A percentile compares a stretch with the other conserved stretches of the same genome.
phyloP scores from a whole-genome alignment of 257 asterid species.

The Vinca minor region DNA sequence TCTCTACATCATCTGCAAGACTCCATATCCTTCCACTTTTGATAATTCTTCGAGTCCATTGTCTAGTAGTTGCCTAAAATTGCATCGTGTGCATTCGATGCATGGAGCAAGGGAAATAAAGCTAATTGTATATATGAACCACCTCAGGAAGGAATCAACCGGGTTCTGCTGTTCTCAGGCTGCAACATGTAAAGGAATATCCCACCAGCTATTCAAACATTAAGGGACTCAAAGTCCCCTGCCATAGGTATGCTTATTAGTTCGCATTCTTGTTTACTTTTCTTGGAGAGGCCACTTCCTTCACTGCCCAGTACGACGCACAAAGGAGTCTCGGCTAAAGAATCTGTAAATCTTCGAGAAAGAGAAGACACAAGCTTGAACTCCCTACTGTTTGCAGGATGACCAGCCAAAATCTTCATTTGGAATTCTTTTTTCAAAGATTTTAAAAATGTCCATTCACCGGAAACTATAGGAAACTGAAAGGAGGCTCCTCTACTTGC shows the following conservation, averaged over 20 bases:
- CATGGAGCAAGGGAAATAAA: too few relatives aligned
- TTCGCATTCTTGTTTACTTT: conserved; percentile 45
- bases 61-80: too few relatives aligned
- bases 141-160: conserved; percentile 10
- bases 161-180: too few relatives aligned
- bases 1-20: too few relatives aligned
- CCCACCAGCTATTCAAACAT: conserved; percentile 97
- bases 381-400: conserved; percentile 38
- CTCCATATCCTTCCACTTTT: too few relatives aligned
- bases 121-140: too few relatives aligned
- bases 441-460: conserved; percentile 50
- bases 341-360: conserved; percentile 44
- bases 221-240: conserved; percentile 79
- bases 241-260: conserved; percentile 82
- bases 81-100: too few relatives aligned
- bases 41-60: too few relatives aligned
- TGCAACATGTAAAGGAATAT: conserved; percentile 83
- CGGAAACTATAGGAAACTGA: conserved; percentile 77
- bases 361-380: conserved; percentile 32
- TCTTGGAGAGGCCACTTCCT: conserved; percentile 76
- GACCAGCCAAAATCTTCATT: conserved; percentile 81
- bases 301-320: conserved; percentile 85
- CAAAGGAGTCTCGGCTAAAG: conserved; percentile 38
- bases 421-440: conserved; percentile 32
- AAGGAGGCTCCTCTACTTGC: conserved; percentile 93